Percentiles rank a stretch among this genome's conserved stretches.
Conservation (phyloP, 345 rosid genomes). For the Heritiera littoralis region DNA sequence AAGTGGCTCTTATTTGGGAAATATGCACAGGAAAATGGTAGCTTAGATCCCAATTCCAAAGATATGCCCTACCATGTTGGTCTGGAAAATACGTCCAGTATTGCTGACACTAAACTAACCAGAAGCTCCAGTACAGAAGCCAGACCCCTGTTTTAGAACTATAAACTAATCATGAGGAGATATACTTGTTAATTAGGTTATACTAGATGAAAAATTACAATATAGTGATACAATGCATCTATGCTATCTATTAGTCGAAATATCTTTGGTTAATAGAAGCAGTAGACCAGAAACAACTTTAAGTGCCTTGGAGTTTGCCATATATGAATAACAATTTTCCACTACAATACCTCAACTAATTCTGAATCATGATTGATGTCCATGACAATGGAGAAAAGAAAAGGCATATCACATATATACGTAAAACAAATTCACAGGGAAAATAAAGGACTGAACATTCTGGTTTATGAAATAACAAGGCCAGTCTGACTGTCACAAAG, state of each 20-base stretch:
- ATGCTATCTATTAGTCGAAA: not conserved
- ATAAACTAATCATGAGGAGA: slow-evolving; percentile 21
- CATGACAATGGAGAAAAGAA: not conserved
- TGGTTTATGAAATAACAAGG: not conserved
- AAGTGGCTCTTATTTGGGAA: slow-evolving; percentile 49
- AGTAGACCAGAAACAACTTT: not conserved
- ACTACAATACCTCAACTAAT: not conserved
- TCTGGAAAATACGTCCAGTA: slow-evolving; percentile 56
- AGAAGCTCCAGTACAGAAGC: slow-evolving; percentile 55
- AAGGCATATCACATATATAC: not conserved
- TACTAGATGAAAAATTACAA: not conserved
- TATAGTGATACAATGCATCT: not conserved
- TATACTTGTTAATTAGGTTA: slow-evolving; percentile 6
- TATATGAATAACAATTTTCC: not conserved
- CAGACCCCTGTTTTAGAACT: slow-evolving; percentile 61
- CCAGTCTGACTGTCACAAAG: not conserved
- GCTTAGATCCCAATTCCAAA: slow-evolving; percentile 52
- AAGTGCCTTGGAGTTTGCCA: not conserved
- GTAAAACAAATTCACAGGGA: not conserved
- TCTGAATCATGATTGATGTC: not conserved
- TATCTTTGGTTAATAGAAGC: slow-evolving; percentile 38
- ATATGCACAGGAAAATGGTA: slow-evolving; percentile 68
- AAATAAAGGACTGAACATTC: not conserved
- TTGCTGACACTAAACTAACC: slow-evolving; percentile 48
- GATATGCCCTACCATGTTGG: slow-evolving; percentile 72